Percentiles rank a stretch among this genome's conserved stretches.
Evolutionary conservation across 2,329 filamentous ascomycete genomes (phyloP).

Genomic region (Ascochyta fabae): DNA sequence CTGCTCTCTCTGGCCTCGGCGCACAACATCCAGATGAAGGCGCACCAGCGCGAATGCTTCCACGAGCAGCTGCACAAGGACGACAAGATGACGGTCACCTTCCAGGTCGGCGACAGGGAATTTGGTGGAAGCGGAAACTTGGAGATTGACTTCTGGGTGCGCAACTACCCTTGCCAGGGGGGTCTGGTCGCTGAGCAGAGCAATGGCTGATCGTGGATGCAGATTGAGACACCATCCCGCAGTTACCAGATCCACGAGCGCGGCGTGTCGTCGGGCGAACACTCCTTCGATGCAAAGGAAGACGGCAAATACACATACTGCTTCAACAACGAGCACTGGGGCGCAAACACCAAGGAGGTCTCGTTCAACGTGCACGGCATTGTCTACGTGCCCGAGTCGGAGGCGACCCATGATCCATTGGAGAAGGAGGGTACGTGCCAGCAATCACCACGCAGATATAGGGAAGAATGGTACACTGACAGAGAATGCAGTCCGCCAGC

Average conservation of each 20-base stretch:
- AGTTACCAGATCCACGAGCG: slow-evolving; percentile 81
- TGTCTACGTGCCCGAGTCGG: slow-evolving; percentile 91
- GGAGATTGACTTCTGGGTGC: slow-evolving; percentile 97
- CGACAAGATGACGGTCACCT: slow-evolving; percentile 98
- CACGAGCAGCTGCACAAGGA: slow-evolving; percentile 90
- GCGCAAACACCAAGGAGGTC: slow-evolving; percentile 94
- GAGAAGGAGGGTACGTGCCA: slow-evolving; percentile 78
- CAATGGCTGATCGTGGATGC: slow-evolving; percentile 14
- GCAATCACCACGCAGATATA: accelerated
- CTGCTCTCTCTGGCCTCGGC: slow-evolving; percentile 71
- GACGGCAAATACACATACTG: slow-evolving; percentile 96
- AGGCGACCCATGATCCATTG: slow-evolving; percentile 83
- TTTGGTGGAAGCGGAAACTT: slow-evolving; percentile 94
- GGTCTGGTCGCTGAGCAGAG: no score
- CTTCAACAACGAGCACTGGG: slow-evolving; percentile 99
- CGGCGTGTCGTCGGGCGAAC: slow-evolving; percentile 85
- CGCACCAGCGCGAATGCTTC: slow-evolving; percentile 97
- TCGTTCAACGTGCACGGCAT: slow-evolving; percentile 99
- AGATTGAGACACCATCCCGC: slow-evolving; percentile 80
- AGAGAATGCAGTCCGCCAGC: slow-evolving; percentile 68
- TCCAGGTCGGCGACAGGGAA: slow-evolving; percentile 96
- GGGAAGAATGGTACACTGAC: slow-evolving; percentile 19
- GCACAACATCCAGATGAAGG: slow-evolving; percentile 95
- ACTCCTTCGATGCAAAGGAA: slow-evolving; percentile 82
- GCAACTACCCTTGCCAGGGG: neutral